Base-by-base conservation (phyloP, 257 asterid species). In the Vinca minor region DNA sequence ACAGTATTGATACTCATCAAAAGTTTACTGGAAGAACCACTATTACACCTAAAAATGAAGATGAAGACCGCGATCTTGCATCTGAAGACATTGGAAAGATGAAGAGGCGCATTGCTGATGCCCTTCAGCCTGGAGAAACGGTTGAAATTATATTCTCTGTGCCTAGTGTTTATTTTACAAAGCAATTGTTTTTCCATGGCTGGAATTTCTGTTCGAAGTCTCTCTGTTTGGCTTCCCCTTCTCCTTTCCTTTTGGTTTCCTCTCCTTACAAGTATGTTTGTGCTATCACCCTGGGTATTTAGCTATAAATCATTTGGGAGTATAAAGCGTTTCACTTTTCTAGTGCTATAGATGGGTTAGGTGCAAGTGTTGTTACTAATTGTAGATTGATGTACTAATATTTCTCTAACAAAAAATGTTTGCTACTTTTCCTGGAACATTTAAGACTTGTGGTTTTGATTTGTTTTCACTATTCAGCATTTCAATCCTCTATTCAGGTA, bases 91-190 rank as follows among this genome's bases (percentile, higher is more conserved):
- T 93, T 73, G 97, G 87, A 62, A 83, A 60, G 83, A 80, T 93
- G 45, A 93, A 85, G 79, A 85, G 95, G 87, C 85, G 95, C 71
- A 87, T 93, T 70, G 87, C 99, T 59, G 83, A 86, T 78, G 79
- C 62, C 69, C 97, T 93, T 56, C 89, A 89, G 77, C 86, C 96
- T 59, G 95, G 90, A 77, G 99, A 93, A 78, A 89, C 91, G 17
- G 99, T n/a, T 87, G 76, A 78, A 60, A 66, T 67, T 54, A 54
- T 65, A 25, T 58, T 72, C 65, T 36, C 47, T 5, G 23, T 29
- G 35, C 18, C 59, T 69, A 21, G 32, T 58, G 42, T 69, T 48
- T 64, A 47, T 42, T 50, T 63, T 18, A 54, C 38, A 58, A 36
- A 47, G 46, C 18, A 35, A 4, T 50, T 54, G 15, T 38, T 39